These are phyloP conservation scores for Wallacemonas sp. DNA, from an alignment of 208 protist genomes.

Conservation along the genomic window DNA sequence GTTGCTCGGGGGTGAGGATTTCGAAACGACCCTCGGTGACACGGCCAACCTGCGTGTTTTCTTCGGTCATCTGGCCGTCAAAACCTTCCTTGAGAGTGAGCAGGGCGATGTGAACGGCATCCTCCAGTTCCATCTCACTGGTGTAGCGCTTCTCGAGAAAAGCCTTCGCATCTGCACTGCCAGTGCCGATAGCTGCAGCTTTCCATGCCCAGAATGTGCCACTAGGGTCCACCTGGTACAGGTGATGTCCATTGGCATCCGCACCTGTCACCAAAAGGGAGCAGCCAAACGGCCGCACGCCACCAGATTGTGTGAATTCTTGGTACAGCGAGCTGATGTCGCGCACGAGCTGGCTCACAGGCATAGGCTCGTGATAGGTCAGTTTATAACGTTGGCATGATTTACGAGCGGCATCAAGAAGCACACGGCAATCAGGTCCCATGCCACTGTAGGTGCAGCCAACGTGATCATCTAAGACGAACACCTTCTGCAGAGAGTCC, in stretches of 20 bases:
- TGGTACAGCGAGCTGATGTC: constrained; percentile 98
- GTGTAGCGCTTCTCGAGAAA: constrained; percentile 99
- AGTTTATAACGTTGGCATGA: constrained; percentile 94
- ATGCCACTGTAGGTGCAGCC: constrained; percentile 99
- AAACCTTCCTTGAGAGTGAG: constrained; percentile 98
- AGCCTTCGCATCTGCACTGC: constrained; percentile 96
- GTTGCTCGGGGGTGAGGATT: constrained; percentile 74
- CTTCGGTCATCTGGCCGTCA: constrained; percentile 95
- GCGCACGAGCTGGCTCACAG: constrained; percentile 95
- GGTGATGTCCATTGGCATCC: constrained; percentile 93
- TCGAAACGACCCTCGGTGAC: constrained; percentile 88
- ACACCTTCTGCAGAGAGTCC: constrained; percentile 95
- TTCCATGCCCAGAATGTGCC: constrained; percentile 99
- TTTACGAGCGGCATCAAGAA: constrained; percentile 96
- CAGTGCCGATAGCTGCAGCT: constrained; percentile 99
- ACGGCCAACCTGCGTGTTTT: constrained; percentile 99
- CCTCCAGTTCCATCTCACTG: constrained; percentile 98
- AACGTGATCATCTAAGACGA: constrained; percentile 92
- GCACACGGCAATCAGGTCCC: constrained; percentile 97
- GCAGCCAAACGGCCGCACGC: constrained; percentile 99
- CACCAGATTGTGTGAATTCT: constrained; percentile 99
- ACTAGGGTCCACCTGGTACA: constrained; percentile 99
- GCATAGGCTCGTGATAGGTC: constrained; percentile 96
- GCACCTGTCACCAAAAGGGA: constrained; percentile 99
- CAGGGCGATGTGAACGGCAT: constrained; percentile 99